These are phyloP conservation scores for Peronospora belbahrii DNA, from an alignment of 352 stramenopile genomes.

Conservation along the genomic window DNA sequence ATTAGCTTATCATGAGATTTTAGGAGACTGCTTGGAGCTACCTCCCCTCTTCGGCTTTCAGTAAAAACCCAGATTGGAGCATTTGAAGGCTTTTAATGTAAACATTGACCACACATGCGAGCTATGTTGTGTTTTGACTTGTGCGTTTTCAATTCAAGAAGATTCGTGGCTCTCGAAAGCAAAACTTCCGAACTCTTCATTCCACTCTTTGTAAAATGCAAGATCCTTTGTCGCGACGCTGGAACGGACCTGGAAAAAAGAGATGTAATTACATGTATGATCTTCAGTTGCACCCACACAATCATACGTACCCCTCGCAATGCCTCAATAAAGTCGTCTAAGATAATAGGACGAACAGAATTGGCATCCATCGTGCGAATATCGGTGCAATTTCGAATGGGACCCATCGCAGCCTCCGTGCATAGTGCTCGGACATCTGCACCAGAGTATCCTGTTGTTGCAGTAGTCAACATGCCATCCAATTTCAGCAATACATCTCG, in stretches of 20 bases:
- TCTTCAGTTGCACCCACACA: not conserved
- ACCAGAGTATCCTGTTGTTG: slow-evolving; percentile 89
- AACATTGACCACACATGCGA: slow-evolving; percentile 14
- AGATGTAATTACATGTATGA: not conserved
- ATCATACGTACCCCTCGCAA: slow-evolving; percentile 63
- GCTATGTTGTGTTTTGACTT: slow-evolving; percentile 1
- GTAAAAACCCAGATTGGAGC: slow-evolving; percentile 5
- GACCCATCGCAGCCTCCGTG: slow-evolving; percentile 96
- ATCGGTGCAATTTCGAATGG: slow-evolving; percentile 79
- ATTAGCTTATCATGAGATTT: slow-evolving; percentile 8
- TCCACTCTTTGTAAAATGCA: slow-evolving; percentile 89
- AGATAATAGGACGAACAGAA: slow-evolving; percentile 90
- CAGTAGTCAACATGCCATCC: not conserved
- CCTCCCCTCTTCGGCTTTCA: no score
- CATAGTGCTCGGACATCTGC: slow-evolving; percentile 96
- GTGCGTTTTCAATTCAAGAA: slow-evolving; percentile 15
- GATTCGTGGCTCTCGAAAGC: slow-evolving; percentile 61
- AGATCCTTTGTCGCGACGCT: slow-evolving; percentile 94
- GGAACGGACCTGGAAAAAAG: slow-evolving; percentile 74
- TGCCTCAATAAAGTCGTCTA: slow-evolving; percentile 93
- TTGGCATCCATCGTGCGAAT: slow-evolving; percentile 87
- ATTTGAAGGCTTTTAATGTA: slow-evolving; percentile 17
- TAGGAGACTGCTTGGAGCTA: no score
- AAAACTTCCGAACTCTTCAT: slow-evolving; percentile 90
- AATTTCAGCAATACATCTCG: not conserved